Evolutionary conservation across 352 stramenopile genomes (phyloP).

Genomic region (Phytophthora boehmeriae): DNA sequence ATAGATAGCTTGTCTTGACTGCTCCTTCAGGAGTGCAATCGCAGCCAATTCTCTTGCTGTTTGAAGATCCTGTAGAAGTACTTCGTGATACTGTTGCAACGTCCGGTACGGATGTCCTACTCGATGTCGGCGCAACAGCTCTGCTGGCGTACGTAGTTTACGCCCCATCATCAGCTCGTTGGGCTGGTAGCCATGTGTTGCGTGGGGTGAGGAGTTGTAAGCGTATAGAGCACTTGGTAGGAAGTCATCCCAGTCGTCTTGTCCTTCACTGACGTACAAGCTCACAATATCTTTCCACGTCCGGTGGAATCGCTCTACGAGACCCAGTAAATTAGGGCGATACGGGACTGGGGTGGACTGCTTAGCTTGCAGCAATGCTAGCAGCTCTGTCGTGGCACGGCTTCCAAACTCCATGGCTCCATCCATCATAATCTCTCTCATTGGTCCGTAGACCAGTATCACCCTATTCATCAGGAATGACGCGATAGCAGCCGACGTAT

Average conservation of each 20-base stretch:
- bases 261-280: too few species aligned
- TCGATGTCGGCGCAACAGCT: slow-evolving; percentile 1
- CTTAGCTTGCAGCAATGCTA: slow-evolving; percentile 21
- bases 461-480: slow-evolving; percentile 15
- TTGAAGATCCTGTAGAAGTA: too few species aligned
- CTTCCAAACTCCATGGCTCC: slow-evolving; percentile 5
- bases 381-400: neutral
- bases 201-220: too few species aligned
- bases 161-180: slow-evolving; percentile 19
- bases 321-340: slow-evolving; percentile 13
- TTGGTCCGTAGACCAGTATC: slow-evolving; percentile 15
- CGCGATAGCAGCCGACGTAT: slow-evolving; percentile 7
- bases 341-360: slow-evolving; percentile 22
- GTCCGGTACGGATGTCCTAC: neutral
- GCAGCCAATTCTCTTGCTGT: too few species aligned
- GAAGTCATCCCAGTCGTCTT: too few species aligned
- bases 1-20: too few species aligned
- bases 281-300: too few species aligned
- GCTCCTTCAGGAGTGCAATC: too few species aligned
- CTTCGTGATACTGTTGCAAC: neutral
- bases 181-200: too few species aligned
- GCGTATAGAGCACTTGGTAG: slow-evolving; percentile 13
- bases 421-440: slow-evolving; percentile 24
- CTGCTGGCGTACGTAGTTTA: neutral
- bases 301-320: slow-evolving; percentile 22